Evolutionary conservation across 2,329 filamentous ascomycete genomes (phyloP), one percentile per base, ranked within the genome.

Genomic region (Diaporthe caulivora): DNA sequence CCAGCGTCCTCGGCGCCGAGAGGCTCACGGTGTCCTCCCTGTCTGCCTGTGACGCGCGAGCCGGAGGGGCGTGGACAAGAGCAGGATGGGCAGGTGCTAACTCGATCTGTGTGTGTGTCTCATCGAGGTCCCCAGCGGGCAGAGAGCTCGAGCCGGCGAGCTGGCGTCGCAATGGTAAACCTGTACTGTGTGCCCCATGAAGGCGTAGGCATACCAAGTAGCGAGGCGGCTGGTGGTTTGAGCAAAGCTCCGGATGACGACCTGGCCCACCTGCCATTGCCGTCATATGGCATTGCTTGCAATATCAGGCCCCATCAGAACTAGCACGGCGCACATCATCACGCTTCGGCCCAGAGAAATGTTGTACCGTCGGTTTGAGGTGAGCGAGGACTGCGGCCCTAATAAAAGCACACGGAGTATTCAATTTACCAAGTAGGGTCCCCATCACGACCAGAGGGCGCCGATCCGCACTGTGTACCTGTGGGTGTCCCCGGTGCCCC

Each of bases 341-440:
- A n/a, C 42, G 60, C 40, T 18, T 18, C 26, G 34, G n/a, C 60
- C 42, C 42, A 44, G 26, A 21, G 37, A n/a, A n/a, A n/a, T n/a
- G n/a, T n/a, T n/a, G 24, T 49, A 18, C 42, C 37, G 3, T 29
- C 60, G 47, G 17, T 34, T 37, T 26, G 60, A 47, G 62, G 62
- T 37, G 44, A 34, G 62, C 62, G 31, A 53, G 44, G 44, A 67
- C 62, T 67, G 47, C 53, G 62, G 31, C 44, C 62, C 62, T 67
- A 67, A 67, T 67, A 24, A 67, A 67, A 67, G 62, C 47, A 67
- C 31, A 67, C 47, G 47, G 62, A 67, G 62, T 53, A 53, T 67
- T 67, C 62, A 67, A 53, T 67, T 53, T 67, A 9, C 37, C 37
- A 40, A 40, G 37, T 13, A 40, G 37, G 44, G 62, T 37, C 44